Conservation (phyloP, 202 grass and related monocot species). For the Miscanthus sacchariflorus region DNA sequence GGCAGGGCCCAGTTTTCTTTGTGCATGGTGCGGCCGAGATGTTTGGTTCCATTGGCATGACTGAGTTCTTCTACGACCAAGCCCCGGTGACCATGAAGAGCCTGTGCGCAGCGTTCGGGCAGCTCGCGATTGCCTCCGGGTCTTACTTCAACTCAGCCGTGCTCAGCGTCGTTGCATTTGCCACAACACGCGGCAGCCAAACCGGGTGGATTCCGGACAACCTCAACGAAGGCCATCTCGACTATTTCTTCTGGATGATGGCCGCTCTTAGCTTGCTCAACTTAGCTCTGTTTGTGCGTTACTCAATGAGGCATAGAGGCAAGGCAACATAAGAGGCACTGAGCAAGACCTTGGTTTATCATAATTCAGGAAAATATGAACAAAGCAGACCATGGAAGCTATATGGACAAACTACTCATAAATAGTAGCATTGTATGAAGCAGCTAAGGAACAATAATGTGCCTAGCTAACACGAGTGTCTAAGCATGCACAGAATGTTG, state of each 20-base stretch:
- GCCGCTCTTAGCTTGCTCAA: slow-evolving; percentile 32
- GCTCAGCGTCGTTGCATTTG: slow-evolving; percentile 21
- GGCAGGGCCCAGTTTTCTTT: slow-evolving; percentile 49
- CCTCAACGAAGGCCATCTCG: slow-evolving; percentile 49
- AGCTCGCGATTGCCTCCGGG: slow-evolving; percentile 40
- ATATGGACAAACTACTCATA: not conserved
- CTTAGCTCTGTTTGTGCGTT: slow-evolving; percentile 4
- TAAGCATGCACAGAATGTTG: no score
- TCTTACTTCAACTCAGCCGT: slow-evolving; percentile 44
- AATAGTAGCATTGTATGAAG: no score
- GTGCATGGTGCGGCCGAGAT: slow-evolving; percentile 39
- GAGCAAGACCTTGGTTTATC: not conserved
- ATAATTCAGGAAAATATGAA: not conserved
- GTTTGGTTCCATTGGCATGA: slow-evolving; percentile 35
- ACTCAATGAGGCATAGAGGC: not conserved
- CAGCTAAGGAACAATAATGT: no score
- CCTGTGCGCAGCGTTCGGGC: slow-evolving; percentile 44
- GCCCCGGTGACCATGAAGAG: slow-evolving; percentile 55
- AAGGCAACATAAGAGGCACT: not conserved
- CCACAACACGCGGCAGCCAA: not conserved
- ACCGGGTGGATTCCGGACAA: slow-evolving; percentile 54
- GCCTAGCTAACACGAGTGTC: no score
- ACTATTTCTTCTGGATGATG: slow-evolving; percentile 47
- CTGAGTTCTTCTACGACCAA: slow-evolving; percentile 54
- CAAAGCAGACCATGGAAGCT: not conserved